These are phyloP conservation scores for Vitis labrusca DNA, from an alignment of 164 flowering plant genomes.

Conservation along the genomic window DNA sequence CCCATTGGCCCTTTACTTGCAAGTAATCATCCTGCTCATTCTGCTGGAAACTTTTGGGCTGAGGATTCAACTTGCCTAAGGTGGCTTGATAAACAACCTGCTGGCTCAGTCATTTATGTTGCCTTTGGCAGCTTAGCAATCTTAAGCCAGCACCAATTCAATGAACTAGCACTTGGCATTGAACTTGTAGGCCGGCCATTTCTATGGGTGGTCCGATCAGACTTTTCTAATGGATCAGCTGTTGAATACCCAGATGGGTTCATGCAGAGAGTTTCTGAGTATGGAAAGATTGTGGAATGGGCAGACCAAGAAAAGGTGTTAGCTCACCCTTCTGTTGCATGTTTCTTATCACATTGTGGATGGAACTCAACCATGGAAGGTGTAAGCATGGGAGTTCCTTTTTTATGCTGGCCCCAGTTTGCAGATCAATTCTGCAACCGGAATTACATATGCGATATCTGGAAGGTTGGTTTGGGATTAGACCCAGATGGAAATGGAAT, in stretches of 20 bases:
- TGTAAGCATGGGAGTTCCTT: conserved; percentile 2
- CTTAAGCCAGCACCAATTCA: conserved; percentile 21
- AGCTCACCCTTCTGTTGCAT: conserved; percentile 27
- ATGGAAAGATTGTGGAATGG: conserved; percentile 14
- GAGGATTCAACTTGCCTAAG: conserved; percentile 27
- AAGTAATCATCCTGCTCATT: conserved; percentile 1
- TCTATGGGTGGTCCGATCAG: conserved; percentile 40
- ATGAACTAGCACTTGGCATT: conserved; percentile 37
- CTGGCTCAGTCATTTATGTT: conserved; percentile 31
- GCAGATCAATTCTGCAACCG: conserved; percentile 2
- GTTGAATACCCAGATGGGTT: conserved; percentile 24
- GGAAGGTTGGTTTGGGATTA: conserved; percentile 4
- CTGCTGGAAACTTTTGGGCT: conserved; percentile 17
- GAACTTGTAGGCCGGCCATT: conserved; percentile 25
- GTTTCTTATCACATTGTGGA: conserved; percentile 29
- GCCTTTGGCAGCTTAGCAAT: conserved; percentile 38
- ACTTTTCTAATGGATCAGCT: background rate
- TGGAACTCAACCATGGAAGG: conserved; percentile 36
- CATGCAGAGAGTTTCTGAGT: background rate
- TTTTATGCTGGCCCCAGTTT: conserved; percentile 10
- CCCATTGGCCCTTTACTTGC: conserved; percentile 3
- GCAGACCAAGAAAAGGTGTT: conserved; percentile 23
- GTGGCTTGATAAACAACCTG: conserved; percentile 35
- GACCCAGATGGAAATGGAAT: background rate
- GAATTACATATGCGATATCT: conserved; percentile 5